Evolutionary conservation across 2,329 filamentous ascomycete genomes (phyloP), one percentile per base, ranked within the genome.

Genomic region (Calonectria hawksworthii): DNA sequence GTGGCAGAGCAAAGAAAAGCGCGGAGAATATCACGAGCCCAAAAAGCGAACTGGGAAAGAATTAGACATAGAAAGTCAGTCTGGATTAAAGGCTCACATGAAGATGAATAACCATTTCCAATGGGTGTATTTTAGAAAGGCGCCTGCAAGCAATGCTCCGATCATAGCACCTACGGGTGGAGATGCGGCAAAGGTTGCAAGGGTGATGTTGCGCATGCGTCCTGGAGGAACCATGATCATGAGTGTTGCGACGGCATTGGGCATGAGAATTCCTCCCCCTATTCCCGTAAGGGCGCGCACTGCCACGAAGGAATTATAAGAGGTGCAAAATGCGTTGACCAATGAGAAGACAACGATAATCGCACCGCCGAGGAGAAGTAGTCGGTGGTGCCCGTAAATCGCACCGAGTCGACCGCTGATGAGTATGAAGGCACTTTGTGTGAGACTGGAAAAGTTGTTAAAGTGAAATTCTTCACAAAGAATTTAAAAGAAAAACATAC

Each of bases 371-470:
- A 84, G 72, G 0, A 89, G 75, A 3, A 90, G 83, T 34, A 89
- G 79, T 4, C 83, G 84, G 72, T 88, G 87, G 78, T 90, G 88
- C 6, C 89, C 90, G 76, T 87, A 89, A 1, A 91, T 82, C 73
- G 88, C 87, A 4, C 89, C 89, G 11, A 91, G 81, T 1, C 89
- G 86, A 18, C 89, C 89, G 21, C 85, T 87, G n/a, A 89, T 84
- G 3, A 91, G 83, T 38, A 91, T 88, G 77, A 91, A 90, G 4
- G 88, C 86, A 4, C 89, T 86, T 74, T 89, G 87, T 0, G 88
- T 86, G n/a, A 90, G 80, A 1, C 86, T 88, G 23, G 14, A 38
- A 23, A 28, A 38, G 4, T 8, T 21, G 32, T 68, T 18, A 59
- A 28, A 26, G 7, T 26, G 13, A 28, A 9, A 10, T 11, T 18